These are phyloP conservation scores for Strobilomyces echinocephalus DNA, from an alignment of 768 basidiomycete genomes.

Conservation along the genomic window DNA sequence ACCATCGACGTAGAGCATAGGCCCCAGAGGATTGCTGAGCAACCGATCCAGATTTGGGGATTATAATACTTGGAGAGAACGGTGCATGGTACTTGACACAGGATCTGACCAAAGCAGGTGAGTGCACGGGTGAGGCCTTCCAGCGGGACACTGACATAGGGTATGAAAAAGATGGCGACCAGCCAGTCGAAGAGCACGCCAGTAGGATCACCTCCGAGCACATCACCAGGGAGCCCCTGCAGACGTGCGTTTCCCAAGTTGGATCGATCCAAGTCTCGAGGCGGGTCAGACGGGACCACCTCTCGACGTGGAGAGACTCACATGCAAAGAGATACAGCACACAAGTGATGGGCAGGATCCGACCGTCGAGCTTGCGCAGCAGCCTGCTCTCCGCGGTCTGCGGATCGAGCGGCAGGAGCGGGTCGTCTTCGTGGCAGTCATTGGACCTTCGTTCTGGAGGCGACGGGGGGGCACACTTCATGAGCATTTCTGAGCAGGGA, in stretches of 20 bases:
- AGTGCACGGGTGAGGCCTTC: background rate
- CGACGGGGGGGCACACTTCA: slow-evolving; percentile 12
- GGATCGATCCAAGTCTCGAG: slow-evolving; percentile 61
- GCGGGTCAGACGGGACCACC: background rate
- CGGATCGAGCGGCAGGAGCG: slow-evolving; percentile 16
- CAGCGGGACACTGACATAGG: slow-evolving; percentile 50
- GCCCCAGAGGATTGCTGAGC: slow-evolving; percentile 69
- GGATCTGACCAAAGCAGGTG: slow-evolving; percentile 41
- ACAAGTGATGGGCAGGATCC: slow-evolving; percentile 69
- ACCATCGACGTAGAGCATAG: slow-evolving; percentile 70
- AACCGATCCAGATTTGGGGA: slow-evolving; percentile 69
- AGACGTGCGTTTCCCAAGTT: slow-evolving; percentile 78
- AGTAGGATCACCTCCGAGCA: slow-evolving; percentile 62
- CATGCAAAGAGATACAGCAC: slow-evolving; percentile 76
- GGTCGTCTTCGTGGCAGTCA: slow-evolving; percentile 14
- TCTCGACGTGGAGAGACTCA: slow-evolving; percentile 32
- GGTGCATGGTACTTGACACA: slow-evolving; percentile 67
- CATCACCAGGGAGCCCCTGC: slow-evolving; percentile 62
- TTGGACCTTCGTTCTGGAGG: slow-evolving; percentile 4
- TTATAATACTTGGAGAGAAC: slow-evolving; percentile 62
- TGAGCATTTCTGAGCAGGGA: slow-evolving; percentile 9
- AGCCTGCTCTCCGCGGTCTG: slow-evolving; percentile 45
- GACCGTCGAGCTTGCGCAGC: slow-evolving; percentile 58
- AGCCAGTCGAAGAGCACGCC: slow-evolving; percentile 75
- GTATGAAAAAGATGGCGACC: slow-evolving; percentile 72